phyloP scores from a whole-genome alignment of 2,329 filamentous ascomycete species.

The Alternaria sp. region DNA sequence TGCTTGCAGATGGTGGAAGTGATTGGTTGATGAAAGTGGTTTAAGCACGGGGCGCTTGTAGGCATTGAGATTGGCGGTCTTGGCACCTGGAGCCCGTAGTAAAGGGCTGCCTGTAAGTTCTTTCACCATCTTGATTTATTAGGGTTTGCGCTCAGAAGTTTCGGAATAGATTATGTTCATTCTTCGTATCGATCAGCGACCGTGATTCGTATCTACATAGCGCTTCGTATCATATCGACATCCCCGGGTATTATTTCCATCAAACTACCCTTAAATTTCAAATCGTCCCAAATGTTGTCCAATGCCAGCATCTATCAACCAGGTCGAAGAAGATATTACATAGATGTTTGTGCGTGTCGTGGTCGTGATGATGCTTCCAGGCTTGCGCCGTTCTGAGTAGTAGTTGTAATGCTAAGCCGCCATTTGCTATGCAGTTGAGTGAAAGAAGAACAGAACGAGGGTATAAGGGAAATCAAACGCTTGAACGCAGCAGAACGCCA shows the following conservation, averaged over 20 bases:
- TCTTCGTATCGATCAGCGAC: conserved; percentile 15
- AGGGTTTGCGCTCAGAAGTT: neutral
- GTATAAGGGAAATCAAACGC: conserved; percentile 46
- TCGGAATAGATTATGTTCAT: conserved; percentile 5
- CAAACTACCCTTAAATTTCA: conserved; percentile 6
- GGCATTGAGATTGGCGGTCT: neutral
- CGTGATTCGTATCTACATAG: conserved; percentile 24
- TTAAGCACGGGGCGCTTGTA: neutral
- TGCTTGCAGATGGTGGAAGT: neutral
- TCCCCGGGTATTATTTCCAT: conserved; percentile 17
- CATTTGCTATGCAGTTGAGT: conserved; percentile 41
- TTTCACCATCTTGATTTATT: neutral
- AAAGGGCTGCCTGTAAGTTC: neutral
- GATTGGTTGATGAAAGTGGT: conserved; percentile 4
- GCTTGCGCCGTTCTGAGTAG: conserved; percentile 35
- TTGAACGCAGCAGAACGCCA: conserved; percentile 46
- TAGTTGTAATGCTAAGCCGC: conserved; percentile 27
- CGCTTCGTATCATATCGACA: conserved; percentile 17
- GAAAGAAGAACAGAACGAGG: conserved; percentile 31
- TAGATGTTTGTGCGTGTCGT: conserved; percentile 16
- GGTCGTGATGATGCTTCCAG: conserved; percentile 21
- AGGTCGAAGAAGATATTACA: conserved; percentile 25
- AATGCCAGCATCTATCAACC: conserved; percentile 47
- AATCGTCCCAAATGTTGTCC: conserved; percentile 29
- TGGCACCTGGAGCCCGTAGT: neutral